Evolutionary conservation across 352 stramenopile genomes (phyloP).

Genomic region (Pythium guiyangense): DNA sequence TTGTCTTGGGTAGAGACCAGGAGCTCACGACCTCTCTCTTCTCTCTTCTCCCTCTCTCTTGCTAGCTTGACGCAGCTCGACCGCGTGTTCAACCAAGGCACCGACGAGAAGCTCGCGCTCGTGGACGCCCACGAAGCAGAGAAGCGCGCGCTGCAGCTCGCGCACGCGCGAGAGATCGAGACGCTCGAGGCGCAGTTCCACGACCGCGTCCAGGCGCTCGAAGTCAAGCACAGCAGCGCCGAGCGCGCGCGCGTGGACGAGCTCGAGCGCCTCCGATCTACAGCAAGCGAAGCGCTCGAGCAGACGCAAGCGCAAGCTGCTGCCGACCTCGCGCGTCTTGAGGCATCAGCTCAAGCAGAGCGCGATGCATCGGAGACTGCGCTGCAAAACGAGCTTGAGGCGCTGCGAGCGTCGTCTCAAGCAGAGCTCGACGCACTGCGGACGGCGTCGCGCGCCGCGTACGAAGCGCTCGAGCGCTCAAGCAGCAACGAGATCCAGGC

Average conservation of each 20-base stretch:
- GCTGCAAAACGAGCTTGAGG: slow-evolving; percentile 1
- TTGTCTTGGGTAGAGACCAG: neutral
- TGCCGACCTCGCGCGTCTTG: neutral
- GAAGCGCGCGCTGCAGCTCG: slow-evolving; percentile 18
- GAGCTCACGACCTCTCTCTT: too few relatives aligned
- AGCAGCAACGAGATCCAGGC: slow-evolving; percentile 19
- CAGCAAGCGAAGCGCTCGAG: slow-evolving; percentile 17
- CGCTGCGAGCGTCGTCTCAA: neutral
- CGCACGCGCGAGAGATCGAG: slow-evolving; percentile 20
- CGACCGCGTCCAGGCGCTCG: slow-evolving; percentile 22
- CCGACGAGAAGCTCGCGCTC: slow-evolving; percentile 40
- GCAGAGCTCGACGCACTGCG: slow-evolving; percentile 16
- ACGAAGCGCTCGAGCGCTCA: slow-evolving; percentile 20
- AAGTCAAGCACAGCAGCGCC: slow-evolving; percentile 21
- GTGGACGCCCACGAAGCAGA: slow-evolving; percentile 31
- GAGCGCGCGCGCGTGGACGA: slow-evolving; percentile 31
- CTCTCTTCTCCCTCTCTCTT: neutral
- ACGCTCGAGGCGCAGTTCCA: slow-evolving; percentile 22
- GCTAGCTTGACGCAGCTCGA: slow-evolving; percentile 35
- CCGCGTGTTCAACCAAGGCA: slow-evolving; percentile 28
- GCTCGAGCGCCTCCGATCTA: slow-evolving; percentile 27
- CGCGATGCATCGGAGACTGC: neutral
- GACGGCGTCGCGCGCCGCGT: slow-evolving; percentile 13
- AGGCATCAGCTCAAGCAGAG: slow-evolving; percentile 4
- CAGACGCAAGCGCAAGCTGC: slow-evolving; percentile 4